Evolutionary conservation across 2,329 filamentous ascomycete genomes (phyloP).

Genomic region (Talaromyces sp.): DNA sequence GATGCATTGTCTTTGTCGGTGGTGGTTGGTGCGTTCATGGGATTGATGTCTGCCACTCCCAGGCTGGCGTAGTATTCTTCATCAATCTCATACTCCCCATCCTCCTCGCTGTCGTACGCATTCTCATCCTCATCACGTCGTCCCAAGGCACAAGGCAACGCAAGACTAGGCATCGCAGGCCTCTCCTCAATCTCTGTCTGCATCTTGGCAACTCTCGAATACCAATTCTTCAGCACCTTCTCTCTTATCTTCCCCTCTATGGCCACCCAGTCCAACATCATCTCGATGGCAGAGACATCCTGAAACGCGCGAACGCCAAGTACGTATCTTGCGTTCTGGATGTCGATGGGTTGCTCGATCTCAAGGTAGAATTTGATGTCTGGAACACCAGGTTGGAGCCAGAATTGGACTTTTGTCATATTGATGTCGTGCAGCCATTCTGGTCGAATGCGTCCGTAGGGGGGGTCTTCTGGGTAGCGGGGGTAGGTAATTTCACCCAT

Average conservation of each 20-base stretch:
- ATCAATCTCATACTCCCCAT: neutral
- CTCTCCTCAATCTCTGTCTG: neutral
- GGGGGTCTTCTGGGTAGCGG: neutral
- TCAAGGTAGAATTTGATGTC: slow-evolving; percentile 10
- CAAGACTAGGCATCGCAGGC: neutral
- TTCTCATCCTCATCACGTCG: neutral
- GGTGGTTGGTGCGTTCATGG: neutral
- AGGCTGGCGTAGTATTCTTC: neutral
- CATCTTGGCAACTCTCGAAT: neutral
- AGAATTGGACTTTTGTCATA: neutral
- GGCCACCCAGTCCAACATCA: neutral
- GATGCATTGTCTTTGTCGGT: neutral
- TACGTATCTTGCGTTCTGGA: neutral
- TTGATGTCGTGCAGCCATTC: neutral
- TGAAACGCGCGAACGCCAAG: slow-evolving; percentile 2
- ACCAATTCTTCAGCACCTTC: neutral
- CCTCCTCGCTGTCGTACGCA: neutral
- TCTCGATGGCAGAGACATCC: neutral
- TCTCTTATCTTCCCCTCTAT: neutral
- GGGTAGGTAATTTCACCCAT: neutral
- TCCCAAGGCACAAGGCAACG: neutral
- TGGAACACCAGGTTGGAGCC: neutral
- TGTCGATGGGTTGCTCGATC: neutral
- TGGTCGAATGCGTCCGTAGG: neutral
- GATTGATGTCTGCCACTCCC: neutral